These are phyloP conservation scores for Emergomyces africanus DNA, from an alignment of 2,329 filamentous ascomycete genomes.

Conservation along the genomic window DNA sequence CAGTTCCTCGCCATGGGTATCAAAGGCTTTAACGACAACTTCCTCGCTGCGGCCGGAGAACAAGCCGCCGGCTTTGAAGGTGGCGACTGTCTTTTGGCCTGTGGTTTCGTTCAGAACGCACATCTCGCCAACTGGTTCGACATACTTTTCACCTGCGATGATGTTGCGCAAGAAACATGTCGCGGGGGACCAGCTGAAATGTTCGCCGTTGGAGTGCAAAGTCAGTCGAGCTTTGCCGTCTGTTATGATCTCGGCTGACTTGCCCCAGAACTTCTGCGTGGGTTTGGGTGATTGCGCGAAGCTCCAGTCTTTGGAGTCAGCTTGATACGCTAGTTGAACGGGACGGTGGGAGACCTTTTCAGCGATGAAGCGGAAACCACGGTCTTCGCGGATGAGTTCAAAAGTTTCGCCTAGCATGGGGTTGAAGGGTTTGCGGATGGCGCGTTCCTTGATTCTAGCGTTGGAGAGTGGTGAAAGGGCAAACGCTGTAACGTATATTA, in stretches of 20 bases:
- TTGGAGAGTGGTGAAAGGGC: conserved; percentile 78
- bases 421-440: conserved; percentile 93
- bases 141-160: conserved; percentile 95
- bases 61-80: conserved; percentile 93
- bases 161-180: conserved; percentile 91
- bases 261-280: conserved; percentile 97
- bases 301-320: conserved; percentile 74
- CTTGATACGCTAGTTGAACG: conserved; percentile 84
- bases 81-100: conserved; percentile 69
- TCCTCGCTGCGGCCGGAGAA: conserved; percentile 92
- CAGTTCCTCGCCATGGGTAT: conserved; percentile 51
- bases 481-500: conserved; percentile 80
- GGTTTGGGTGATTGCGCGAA: conserved; percentile 78
- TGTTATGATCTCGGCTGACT: conserved; percentile 85
- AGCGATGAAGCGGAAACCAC: conserved; percentile 79
- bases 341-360: conserved; percentile 93
- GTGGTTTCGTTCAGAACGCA: conserved; percentile 71
- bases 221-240: conserved; percentile 74
- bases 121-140: conserved; percentile 89
- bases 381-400: conserved; percentile 78
- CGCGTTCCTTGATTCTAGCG: conserved; percentile 72
- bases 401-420: conserved; percentile 93
- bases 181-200: conserved; percentile 77
- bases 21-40: conserved; percentile 62
- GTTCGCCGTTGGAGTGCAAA: conserved; percentile 62